Conservation (phyloP, 495 filamentous ascomycete species). For the Platismatia glauca region DNA sequence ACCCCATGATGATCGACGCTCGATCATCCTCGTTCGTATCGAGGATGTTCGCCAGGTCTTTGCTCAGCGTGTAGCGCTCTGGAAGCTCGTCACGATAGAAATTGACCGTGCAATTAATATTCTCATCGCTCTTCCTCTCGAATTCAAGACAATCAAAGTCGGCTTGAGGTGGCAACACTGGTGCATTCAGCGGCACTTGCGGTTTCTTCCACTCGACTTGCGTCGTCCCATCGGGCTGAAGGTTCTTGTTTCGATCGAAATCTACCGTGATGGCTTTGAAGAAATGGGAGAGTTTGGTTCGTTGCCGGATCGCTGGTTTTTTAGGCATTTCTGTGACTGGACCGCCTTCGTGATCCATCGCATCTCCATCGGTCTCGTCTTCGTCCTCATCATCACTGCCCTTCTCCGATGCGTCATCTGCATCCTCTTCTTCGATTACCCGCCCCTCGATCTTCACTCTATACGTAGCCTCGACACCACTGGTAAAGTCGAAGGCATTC, state of each 20-base stretch:
- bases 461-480: conserved; percentile 62
- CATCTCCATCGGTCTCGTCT: conserved; percentile 37
- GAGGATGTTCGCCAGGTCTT: conserved; percentile 71
- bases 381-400: conserved; percentile 53
- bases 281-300: conserved; percentile 78
- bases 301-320: conserved; percentile 27
- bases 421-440: conserved; percentile 69
- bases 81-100: conserved; percentile 76
- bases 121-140: conserved; percentile 84
- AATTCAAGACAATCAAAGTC: conserved; percentile 92
- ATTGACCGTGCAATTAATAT: conserved; percentile 83
- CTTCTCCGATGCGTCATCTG: conserved; percentile 36
- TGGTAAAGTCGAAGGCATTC: conserved; percentile 66
- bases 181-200: conserved; percentile 43
- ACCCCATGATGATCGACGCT: conserved; percentile 73
- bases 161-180: conserved; percentile 39
- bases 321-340: conserved; percentile 29
- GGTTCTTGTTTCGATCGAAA: conserved; percentile 56
- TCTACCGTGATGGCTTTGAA: conserved; percentile 88
- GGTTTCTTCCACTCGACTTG: conserved; percentile 68
- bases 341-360: conserved; percentile 52
- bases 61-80: conserved; percentile 71
- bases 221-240: conserved; percentile 47
- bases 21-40: conserved; percentile 82
- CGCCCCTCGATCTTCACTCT: conserved; percentile 88